Evolutionary conservation across 2,329 filamentous ascomycete genomes (phyloP), one percentile per base, ranked within the genome.

Genomic region (Fusarium setosum): DNA sequence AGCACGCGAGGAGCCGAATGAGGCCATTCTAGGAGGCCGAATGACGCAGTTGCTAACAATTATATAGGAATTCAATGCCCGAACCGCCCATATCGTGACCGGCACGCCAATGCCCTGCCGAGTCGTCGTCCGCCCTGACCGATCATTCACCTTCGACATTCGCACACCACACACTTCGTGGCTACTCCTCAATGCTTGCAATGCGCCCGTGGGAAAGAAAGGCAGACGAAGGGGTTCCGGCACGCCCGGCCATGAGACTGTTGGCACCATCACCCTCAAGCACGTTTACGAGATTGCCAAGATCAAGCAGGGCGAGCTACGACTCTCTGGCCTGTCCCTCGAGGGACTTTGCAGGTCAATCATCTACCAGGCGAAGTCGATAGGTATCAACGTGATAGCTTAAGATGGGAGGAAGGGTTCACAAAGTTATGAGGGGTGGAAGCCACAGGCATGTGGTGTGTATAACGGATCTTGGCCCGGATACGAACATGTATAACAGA

Each of bases 251-350:
- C 84, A 90, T 61, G 93, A 97, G 70, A 88, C 83, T 8, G 88
- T 97, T n/a, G 96, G 95, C 58, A 91, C 88, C 4, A 86, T 99
- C 56, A 96, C 91, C 73, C 81, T 99, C 74, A 99, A 99, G 84
- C 96, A 99, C 81, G 84, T 99, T 20, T 98, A 94, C 81, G 95
- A 98, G 82, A 98, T 99, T 79, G 96, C 96, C 68, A 94, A 93
- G 84, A 96, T 99, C 75, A 99, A 99, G 86, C 91, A 93, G 69
- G 83, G 86, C 52, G 92, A 96, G 79, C 81, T 90, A 63, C 85
- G 92, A 59, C 79, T 95, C 63, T 93, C 91, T 3, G 92, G 91
- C 3, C 76, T 93, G 71, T 85, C 87, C 45, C 78, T 94, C 52
- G 84, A 93, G 76, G 90, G 90, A 1, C 74, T 95, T 24, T 93